phyloP scores from a whole-genome alignment of 441 rosid genomes.

The Mallotus japonicus region DNA sequence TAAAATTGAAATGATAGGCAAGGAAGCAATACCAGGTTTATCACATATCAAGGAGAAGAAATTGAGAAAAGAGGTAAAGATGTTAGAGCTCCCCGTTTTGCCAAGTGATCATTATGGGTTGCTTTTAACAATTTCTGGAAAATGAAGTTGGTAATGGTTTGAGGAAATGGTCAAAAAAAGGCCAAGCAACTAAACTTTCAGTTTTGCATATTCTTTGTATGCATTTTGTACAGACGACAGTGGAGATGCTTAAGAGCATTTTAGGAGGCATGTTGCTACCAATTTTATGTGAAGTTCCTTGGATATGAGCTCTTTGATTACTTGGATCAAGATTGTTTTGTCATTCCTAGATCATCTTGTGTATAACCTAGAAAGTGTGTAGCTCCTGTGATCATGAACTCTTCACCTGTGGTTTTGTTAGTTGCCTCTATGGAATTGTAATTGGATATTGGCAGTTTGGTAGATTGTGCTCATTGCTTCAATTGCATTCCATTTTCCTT shows the following conservation, averaged over 20 bases:
- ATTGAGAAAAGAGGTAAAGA: conserved; percentile 51
- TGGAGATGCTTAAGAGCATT: conserved; percentile 1
- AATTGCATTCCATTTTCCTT: too few species aligned
- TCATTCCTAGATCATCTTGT: not conserved
- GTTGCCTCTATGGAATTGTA: too few species aligned
- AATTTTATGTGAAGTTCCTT: conserved; percentile 18
- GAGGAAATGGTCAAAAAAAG: not conserved
- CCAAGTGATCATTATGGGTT: conserved; percentile 96
- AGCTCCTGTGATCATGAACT: too few species aligned
- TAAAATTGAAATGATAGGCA: conserved; percentile 77
- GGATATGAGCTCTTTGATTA: not conserved
- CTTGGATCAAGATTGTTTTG: not conserved
- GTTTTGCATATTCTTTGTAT: not conserved
- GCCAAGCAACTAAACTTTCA: not conserved
- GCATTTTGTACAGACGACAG: conserved; percentile 24
- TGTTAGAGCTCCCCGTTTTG: conserved; percentile 78
- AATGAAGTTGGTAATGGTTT: conserved; percentile 16
- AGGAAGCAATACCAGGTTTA: conserved; percentile 70
- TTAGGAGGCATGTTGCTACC: conserved; percentile 2
- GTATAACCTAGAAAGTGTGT: not conserved
- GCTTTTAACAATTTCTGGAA: conserved; percentile 57
- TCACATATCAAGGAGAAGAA: conserved; percentile 76
- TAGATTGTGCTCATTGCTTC: too few species aligned
- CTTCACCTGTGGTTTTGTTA: too few species aligned
- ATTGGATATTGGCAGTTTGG: too few species aligned